Percentiles rank a stretch among this genome's conserved stretches.
Conservation (phyloP, 352 stramenopile genomes). For the Globisporangium acanthophoron region DNA sequence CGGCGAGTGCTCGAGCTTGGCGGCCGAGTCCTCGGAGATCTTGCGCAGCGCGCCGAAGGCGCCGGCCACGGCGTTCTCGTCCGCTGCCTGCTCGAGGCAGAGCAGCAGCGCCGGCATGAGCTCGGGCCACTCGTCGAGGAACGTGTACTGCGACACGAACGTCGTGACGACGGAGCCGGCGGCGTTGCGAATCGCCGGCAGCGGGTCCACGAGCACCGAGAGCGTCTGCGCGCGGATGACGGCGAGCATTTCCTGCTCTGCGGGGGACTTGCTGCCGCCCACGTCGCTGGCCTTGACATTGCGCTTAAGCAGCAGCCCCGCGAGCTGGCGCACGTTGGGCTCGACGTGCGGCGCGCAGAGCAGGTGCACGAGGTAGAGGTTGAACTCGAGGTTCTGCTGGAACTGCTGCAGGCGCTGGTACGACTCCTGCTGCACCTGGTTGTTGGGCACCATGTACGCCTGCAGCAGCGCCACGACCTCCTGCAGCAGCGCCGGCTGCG, state of each 20-base stretch:
- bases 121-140: constrained; percentile 85
- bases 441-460: constrained; percentile 81
- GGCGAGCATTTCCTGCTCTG: constrained; percentile 72
- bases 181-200: constrained; percentile 68
- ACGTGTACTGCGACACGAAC: constrained; percentile 85
- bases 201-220: constrained; percentile 51
- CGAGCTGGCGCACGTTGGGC: constrained; percentile 67
- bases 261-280: constrained; percentile 33
- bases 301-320: constrained; percentile 78
- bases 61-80: constrained; percentile 66
- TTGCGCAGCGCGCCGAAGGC: constrained; percentile 85
- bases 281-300: constrained; percentile 82
- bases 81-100: constrained; percentile 53
- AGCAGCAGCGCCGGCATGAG: constrained; percentile 70
- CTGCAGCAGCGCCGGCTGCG: constrained; percentile 61
- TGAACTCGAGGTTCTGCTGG: constrained; percentile 87
- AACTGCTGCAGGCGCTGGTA: constrained; percentile 85
- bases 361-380: constrained; percentile 84
- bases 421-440: constrained; percentile 75
- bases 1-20: constrained; percentile 86
- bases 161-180: constrained; percentile 78
- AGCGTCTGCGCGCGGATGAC: constrained; percentile 78
- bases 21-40: constrained; percentile 87
- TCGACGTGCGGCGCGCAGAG: constrained; percentile 60
- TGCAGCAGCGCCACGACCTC: constrained; percentile 78